Evolutionary conservation across 2,329 filamentous ascomycete species (phyloP).

Genomic region (Trichoderma simmonsii): DNA sequence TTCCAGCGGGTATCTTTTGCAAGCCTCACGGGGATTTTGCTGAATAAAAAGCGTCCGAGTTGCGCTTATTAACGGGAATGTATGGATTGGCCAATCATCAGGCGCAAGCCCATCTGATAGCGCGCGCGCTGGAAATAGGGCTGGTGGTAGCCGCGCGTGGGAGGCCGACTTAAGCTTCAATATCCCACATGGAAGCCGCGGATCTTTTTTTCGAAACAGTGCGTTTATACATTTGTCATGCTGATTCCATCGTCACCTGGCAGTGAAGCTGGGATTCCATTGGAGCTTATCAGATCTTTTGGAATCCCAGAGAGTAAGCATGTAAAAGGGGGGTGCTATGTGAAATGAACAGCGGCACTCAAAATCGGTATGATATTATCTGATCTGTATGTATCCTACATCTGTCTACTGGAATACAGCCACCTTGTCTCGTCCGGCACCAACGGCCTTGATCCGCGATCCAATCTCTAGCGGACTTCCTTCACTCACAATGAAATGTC

Average conservation of each 20-base stretch:
- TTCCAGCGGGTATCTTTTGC: neutral
- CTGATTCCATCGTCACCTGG: neutral
- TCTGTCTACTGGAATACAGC: slow-evolving; percentile 31
- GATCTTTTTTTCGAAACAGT: neutral
- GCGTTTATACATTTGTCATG: neutral
- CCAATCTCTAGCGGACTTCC: slow-evolving; percentile 61
- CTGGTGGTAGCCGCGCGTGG: slow-evolving; percentile 33
- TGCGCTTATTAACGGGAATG: neutral
- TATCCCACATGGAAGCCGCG: slow-evolving; percentile 5
- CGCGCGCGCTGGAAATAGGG: neutral
- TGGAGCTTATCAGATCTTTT: neutral
- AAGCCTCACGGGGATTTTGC: neutral
- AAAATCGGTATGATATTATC: neutral
- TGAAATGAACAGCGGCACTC: neutral
- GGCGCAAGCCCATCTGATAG: neutral
- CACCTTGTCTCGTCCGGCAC: slow-evolving; percentile 31
- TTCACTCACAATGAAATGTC: slow-evolving; percentile 62
- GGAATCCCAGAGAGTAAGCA: neutral
- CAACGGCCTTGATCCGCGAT: slow-evolving; percentile 53
- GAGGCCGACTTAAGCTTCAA: neutral
- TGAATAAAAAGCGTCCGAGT: neutral
- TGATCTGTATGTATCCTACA: neutral
- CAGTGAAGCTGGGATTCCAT: no score
- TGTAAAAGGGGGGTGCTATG: neutral
- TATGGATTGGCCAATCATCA: neutral